These are phyloP conservation scores for Russula sp. DNA, from an alignment of 768 basidiomycete species.

Conservation along the genomic window DNA sequence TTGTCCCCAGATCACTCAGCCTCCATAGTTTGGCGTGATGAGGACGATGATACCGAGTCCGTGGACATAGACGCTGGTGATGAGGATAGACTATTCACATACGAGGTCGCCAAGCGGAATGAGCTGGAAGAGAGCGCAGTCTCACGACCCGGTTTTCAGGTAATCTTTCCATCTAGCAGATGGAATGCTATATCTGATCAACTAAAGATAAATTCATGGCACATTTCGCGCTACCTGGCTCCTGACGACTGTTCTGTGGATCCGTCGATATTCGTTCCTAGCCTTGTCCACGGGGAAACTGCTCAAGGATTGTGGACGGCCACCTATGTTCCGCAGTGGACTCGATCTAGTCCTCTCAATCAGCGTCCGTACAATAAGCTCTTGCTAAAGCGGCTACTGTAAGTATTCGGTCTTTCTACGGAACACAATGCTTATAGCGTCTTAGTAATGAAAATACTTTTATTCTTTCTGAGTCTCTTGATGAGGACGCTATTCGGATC, in stretches of 20 bases:
- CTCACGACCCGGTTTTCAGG: slow-evolving; percentile 39
- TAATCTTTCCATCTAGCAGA: slow-evolving; percentile 19
- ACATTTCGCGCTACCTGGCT: neutral
- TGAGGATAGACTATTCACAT: slow-evolving; percentile 43
- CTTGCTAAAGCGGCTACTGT: neutral
- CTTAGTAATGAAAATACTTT: neutral
- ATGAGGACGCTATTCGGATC: neutral
- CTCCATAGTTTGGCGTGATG: slow-evolving; percentile 38
- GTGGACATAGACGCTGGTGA: slow-evolving; percentile 36
- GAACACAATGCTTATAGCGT: neutral
- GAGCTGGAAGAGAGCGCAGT: slow-evolving; percentile 48
- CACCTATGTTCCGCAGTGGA: neutral
- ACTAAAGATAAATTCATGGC: neutral
- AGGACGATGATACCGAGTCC: slow-evolving; percentile 23
- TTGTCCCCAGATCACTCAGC: slow-evolving; percentile 42
- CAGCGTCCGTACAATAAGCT: neutral
- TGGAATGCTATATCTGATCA: neutral
- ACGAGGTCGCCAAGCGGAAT: slow-evolving; percentile 46
- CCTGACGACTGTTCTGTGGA: neutral
- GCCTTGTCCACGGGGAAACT: slow-evolving; percentile 18
- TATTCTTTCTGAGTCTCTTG: neutral
- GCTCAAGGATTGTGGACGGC: slow-evolving; percentile 20
- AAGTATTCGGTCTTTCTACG: neutral
- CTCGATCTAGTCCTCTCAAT: neutral
- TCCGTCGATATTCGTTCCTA: neutral